Percentiles rank a stretch among this genome's conserved stretches.
These are phyloP conservation scores for Geotrichum bryndzae DNA, from an alignment of 1,139 yeast species.

Conservation along the genomic window DNA sequence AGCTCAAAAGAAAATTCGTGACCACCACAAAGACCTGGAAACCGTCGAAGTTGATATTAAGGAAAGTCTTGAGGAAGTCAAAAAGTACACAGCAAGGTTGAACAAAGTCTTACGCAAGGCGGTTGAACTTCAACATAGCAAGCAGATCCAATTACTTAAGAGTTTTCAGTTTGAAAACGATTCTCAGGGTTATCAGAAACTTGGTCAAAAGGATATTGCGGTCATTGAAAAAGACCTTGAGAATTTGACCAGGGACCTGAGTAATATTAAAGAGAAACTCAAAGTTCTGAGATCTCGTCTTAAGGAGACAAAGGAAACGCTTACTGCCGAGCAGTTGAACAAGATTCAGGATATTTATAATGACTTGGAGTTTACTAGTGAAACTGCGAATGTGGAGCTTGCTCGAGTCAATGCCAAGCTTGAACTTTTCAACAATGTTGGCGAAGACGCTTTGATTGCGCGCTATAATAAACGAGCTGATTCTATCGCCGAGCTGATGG, in stretches of 20 bases:
- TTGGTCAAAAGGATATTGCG: constrained; percentile 20
- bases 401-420: constrained; percentile 1
- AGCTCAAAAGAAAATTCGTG: background rate
- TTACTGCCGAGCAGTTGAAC: constrained; percentile 8
- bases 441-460: constrained; percentile 13
- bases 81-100: background rate
- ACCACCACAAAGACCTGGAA: background rate
- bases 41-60: background rate
- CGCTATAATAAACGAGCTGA: constrained; percentile 27
- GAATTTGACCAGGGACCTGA: constrained; percentile 20
- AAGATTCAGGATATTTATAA: constrained; percentile 8
- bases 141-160: background rate
- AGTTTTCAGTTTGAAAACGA: constrained; percentile 7
- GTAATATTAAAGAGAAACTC: constrained; percentile 18
- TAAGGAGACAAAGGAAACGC: constrained; percentile 2
- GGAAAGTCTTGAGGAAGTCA: background rate
- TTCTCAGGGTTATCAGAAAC: background rate
- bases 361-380: constrained; percentile 10
- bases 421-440: background rate
- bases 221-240: constrained; percentile 21
- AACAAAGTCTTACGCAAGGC: background rate
- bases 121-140: constrained; percentile 1
- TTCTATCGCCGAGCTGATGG: constrained; percentile 31
- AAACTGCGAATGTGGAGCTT: constrained; percentile 1
- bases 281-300: background rate